A percentile compares a stretch with the other conserved stretches of the same genome.
Evolutionary conservation across 2,329 filamentous ascomycete genomes (phyloP).

Genomic region (Phialophora tarda): DNA sequence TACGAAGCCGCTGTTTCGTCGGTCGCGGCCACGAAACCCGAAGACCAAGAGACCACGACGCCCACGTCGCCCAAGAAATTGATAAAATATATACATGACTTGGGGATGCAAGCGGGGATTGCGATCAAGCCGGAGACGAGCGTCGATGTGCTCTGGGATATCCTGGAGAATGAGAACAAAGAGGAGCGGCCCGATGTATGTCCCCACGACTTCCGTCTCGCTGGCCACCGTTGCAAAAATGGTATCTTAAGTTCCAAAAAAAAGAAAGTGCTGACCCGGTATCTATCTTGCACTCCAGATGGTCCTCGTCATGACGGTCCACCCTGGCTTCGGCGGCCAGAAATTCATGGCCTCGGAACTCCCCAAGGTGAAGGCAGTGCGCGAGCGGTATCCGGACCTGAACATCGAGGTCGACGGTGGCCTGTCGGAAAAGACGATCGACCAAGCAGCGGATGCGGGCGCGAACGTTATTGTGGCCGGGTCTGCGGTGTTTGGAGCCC

Average conservation of each 20-base stretch:
- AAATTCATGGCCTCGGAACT: slow-evolving; percentile 98
- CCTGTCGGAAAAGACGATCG: slow-evolving; percentile 84
- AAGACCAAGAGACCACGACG: slow-evolving; percentile 65
- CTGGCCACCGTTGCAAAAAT: background rate
- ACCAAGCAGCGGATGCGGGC: slow-evolving; percentile 90
- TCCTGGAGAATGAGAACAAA: slow-evolving; percentile 73
- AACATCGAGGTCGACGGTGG: slow-evolving; percentile 99
- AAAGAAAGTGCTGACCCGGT: slow-evolving; percentile 23
- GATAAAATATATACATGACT: slow-evolving; percentile 86
- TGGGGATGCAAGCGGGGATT: slow-evolving; percentile 87
- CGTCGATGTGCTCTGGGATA: slow-evolving; percentile 90
- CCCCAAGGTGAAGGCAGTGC: slow-evolving; percentile 86
- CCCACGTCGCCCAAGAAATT: slow-evolving; percentile 84
- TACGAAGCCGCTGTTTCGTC: slow-evolving; percentile 91
- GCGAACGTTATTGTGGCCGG: slow-evolving; percentile 98
- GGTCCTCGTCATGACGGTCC: slow-evolving; percentile 97
- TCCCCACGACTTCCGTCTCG: slow-evolving; percentile 35
- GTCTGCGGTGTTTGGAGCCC: slow-evolving; percentile 91
- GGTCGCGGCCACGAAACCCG: slow-evolving; percentile 80
- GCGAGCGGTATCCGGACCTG: slow-evolving; percentile 82
- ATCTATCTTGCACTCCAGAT: slow-evolving; percentile 64
- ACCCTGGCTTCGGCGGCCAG: slow-evolving; percentile 96
- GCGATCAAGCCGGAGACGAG: slow-evolving; percentile 92
- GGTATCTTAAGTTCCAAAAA: too few species aligned
- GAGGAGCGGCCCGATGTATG: slow-evolving; percentile 87